Evolutionary conservation across 2,329 filamentous ascomycete species (phyloP).

Genomic region (Aspergillus pseudoviridinutans): DNA sequence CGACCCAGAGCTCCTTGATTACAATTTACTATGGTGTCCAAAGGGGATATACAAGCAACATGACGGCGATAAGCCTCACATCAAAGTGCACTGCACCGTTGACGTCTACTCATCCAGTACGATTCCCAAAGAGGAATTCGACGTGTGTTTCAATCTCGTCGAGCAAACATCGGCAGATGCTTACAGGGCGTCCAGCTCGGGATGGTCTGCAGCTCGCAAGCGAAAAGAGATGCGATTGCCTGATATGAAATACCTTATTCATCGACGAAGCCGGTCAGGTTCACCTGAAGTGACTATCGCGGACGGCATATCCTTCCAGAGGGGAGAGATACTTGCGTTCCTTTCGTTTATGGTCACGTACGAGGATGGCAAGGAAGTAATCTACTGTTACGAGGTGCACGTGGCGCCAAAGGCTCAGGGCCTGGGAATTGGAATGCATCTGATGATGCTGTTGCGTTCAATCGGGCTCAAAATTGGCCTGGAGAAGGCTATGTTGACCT

Average conservation of each 20-base stretch:
- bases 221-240: conserved; percentile 54
- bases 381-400: conserved; percentile 65
- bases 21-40: not conserved
- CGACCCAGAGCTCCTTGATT: conserved; percentile 8
- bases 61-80: not conserved
- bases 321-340: conserved; percentile 36
- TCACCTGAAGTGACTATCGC: not conserved
- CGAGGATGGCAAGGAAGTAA: conserved; percentile 52
- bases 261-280: conserved; percentile 26
- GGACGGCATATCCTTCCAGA: not conserved
- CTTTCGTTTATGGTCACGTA: conserved; percentile 56
- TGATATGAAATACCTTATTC: conserved; percentile 57
- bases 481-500: conserved; percentile 58
- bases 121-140: conserved; percentile 39
- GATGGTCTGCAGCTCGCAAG: conserved; percentile 55
- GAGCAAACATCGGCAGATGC: conserved; percentile 50
- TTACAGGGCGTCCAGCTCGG: conserved; percentile 50
- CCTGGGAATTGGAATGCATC: conserved; percentile 48
- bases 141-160: conserved; percentile 52
- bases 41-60: not conserved
- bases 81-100: conserved; percentile 15
- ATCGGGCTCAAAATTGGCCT: conserved; percentile 46
- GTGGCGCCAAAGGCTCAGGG: conserved; percentile 43
- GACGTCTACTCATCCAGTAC: conserved; percentile 33
- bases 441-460: conserved; percentile 48